These are phyloP conservation scores for Calocera cornea DNA, from an alignment of 768 basidiomycete species.

Conservation along the genomic window DNA sequence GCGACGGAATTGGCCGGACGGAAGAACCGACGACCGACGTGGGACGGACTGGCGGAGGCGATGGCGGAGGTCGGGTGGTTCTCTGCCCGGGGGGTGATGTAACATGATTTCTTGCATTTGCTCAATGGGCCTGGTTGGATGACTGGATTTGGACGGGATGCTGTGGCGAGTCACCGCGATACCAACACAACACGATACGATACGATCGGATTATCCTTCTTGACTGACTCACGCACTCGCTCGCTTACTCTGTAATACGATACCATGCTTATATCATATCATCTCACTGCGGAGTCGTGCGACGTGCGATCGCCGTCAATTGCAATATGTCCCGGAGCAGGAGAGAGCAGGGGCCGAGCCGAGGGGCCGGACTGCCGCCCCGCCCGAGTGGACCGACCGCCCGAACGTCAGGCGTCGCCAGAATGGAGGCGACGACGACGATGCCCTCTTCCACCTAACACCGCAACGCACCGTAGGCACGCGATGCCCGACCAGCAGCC, in stretches of 20 bases:
- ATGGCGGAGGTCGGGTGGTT: conserved; percentile 70
- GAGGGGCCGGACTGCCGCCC: background rate
- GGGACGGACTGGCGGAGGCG: conserved; percentile 59
- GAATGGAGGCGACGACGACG: no score
- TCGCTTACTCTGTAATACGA: no score
- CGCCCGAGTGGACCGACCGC: background rate
- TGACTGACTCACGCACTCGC: no score
- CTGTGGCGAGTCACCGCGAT: no score
- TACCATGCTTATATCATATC: background rate
- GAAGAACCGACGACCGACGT: conserved; percentile 47
- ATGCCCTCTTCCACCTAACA: no score
- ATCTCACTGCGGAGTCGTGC: background rate
- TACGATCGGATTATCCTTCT: no score
- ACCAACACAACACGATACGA: no score
- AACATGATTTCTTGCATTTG: background rate
- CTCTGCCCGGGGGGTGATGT: background rate
- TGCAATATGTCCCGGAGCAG: background rate
- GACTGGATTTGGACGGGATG: no score
- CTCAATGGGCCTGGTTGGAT: background rate
- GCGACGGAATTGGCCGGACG: conserved; percentile 72
- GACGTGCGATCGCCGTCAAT: background rate
- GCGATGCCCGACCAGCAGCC: no score
- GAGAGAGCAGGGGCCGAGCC: background rate
- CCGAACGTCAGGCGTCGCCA: no score
- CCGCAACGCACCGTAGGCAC: no score